Evolutionary conservation across 306 rosid genomes (phyloP), one percentile per base, ranked within the genome.

Genomic region (Prinsepia uniflora): DNA sequence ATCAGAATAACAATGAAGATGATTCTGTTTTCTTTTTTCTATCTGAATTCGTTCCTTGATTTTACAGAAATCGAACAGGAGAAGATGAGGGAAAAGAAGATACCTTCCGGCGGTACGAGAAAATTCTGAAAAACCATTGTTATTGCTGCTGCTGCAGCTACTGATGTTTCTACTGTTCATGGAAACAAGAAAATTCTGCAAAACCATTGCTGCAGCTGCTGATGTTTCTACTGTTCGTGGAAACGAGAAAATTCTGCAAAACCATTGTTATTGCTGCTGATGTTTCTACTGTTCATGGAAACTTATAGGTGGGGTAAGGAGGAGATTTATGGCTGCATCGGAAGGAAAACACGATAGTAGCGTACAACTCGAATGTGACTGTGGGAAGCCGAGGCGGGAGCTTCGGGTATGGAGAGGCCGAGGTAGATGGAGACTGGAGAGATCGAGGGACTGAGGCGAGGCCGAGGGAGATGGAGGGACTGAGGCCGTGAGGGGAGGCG

Each of bases 51-150:
- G 62, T 22, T 56, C 17, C 36, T 15, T 5, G 30, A 52, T 52
- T 52, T 52, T 52, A 6, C 56, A 52, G 56, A 8, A 22, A 56
- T 15, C 40, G 12, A 72, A 39, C 2, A 30, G 17, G 3, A 9
- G 6, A 63, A 9, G 10, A 64, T 10, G 47, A 52, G 63, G 5
- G 11, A 44, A 14, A 19, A 67, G 44, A 44, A 39, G 50, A 71
- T 57, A 89, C 91, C 91, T 84, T 8, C 39, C 71, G 65, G 68
- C 65, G 43, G 83, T 66, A 70, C 81, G 89, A 49, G 89, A 82
- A 75, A 62, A 74, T 0, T 88, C 75, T 47, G 84, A 60, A 49
- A 78, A 82, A 20, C 83, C 72, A 73, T 79, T 75, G 63, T 18
- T 20, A 17, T 14, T 54, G 83, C 39, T 40, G 61, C 64, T 72